Evolutionary conservation across 352 stramenopile genomes (phyloP).

Genomic region (Pythium diclinum): DNA sequence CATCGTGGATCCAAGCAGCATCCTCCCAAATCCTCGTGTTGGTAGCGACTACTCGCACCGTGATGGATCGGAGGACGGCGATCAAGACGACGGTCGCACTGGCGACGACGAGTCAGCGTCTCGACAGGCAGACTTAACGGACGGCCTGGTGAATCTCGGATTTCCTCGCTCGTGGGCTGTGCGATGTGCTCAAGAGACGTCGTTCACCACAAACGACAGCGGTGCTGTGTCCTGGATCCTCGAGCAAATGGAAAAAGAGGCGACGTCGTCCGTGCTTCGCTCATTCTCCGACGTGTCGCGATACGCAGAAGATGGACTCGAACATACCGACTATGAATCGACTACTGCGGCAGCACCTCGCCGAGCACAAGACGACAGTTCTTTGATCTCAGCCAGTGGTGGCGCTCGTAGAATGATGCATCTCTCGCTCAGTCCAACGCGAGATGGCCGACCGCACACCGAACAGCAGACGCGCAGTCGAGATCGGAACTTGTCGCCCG

Average conservation of each 20-base stretch:
- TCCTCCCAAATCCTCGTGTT: background rate
- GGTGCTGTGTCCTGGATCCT: constrained; percentile 87
- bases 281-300: background rate
- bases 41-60: background rate
- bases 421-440: constrained; percentile 13
- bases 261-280: background rate
- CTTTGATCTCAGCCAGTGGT: background rate
- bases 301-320: background rate
- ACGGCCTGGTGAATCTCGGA: constrained; percentile 77
- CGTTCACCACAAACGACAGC: constrained; percentile 50
- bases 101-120: background rate
- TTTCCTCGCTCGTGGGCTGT: constrained; percentile 80
- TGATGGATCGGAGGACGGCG: background rate
- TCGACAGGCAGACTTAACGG: constrained; percentile 51
- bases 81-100: background rate
- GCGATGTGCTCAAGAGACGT: constrained; percentile 55
- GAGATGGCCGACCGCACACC: constrained; percentile 15
- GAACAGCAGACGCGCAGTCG: constrained; percentile 18
- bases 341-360: background rate
- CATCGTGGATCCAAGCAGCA: background rate
- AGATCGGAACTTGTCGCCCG: background rate
- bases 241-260: constrained; percentile 85
- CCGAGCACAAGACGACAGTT: constrained; percentile 16
- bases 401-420: constrained; percentile 3
- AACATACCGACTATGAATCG: background rate